Conservation (phyloP, 1,284 basidiomycete species). For the Apiotrichum gamsii region DNA sequence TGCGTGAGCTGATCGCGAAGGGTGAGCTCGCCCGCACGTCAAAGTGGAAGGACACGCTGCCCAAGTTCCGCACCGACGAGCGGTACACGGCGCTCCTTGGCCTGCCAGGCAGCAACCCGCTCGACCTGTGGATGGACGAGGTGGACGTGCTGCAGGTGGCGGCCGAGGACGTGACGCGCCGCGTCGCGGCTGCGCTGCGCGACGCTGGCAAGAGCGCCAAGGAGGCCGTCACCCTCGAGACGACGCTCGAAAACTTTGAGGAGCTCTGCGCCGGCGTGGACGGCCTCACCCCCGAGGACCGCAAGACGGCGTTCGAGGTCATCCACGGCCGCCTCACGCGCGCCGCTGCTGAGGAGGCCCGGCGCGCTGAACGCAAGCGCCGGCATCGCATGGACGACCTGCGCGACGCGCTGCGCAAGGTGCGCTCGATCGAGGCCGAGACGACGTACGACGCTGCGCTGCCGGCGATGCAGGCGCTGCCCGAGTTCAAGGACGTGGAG, state of each 20-base stretch:
- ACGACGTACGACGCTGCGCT: slow-evolving; percentile 69
- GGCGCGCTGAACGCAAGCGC: slow-evolving; percentile 71
- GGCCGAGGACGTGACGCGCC: slow-evolving; percentile 66
- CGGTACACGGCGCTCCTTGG: slow-evolving; percentile 83
- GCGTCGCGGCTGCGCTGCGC: slow-evolving; percentile 49
- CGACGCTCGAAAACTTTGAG: slow-evolving; percentile 53
- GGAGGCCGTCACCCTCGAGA: slow-evolving; percentile 47
- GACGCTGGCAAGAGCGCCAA: background rate
- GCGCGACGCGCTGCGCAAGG: slow-evolving; percentile 87
- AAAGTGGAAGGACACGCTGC: slow-evolving; percentile 87
- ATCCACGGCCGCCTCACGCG: slow-evolving; percentile 64
- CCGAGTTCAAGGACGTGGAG: slow-evolving; percentile 74
- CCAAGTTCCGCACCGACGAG: slow-evolving; percentile 64
- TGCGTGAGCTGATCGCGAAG: slow-evolving; percentile 60
- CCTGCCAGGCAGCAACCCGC: slow-evolving; percentile 82
- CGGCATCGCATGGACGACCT: slow-evolving; percentile 90
- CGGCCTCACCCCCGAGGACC: slow-evolving; percentile 48
- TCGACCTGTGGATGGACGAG: slow-evolving; percentile 93
- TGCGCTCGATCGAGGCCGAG: slow-evolving; percentile 67
- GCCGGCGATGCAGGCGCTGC: slow-evolving; percentile 67
- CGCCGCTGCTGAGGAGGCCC: slow-evolving; percentile 70
- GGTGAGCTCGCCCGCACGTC: slow-evolving; percentile 71
- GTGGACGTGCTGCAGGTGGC: slow-evolving; percentile 81
- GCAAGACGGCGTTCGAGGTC: slow-evolving; percentile 57
- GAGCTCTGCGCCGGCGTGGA: slow-evolving; percentile 50